Conservation (phyloP, 352 stramenopile species). For the Aphanomyces cochlioides region DNA sequence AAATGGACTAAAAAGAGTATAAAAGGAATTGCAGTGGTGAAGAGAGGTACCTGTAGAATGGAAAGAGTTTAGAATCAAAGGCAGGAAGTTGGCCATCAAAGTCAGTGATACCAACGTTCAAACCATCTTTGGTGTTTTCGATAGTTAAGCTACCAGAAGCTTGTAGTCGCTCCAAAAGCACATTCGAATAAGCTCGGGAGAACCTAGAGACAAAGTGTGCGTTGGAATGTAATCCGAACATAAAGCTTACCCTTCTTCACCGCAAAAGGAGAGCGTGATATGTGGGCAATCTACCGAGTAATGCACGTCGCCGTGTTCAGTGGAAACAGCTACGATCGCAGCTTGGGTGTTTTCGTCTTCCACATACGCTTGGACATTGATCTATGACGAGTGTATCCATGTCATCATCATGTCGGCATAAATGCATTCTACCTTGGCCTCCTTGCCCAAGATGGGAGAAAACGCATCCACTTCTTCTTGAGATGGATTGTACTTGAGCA, state of each 20-base stretch:
- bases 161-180: constrained; percentile 71
- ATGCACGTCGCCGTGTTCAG: constrained; percentile 46
- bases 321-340: constrained; percentile 63
- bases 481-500: constrained; percentile 76
- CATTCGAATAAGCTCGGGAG: constrained; percentile 58
- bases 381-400: neutral
- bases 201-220: neutral
- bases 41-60: constrained; percentile 48
- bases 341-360: constrained; percentile 67
- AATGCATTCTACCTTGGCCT: constrained; percentile 39
- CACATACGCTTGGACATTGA: constrained; percentile 55
- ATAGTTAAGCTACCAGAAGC: constrained; percentile 57
- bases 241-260: constrained; percentile 34
- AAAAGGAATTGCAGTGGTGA: neutral
- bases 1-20: constrained; percentile 45
- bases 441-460: constrained; percentile 55
- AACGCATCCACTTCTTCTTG: constrained; percentile 69
- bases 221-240: neutral
- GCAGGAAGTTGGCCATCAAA: constrained; percentile 50
- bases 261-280: constrained; percentile 56
- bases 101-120: constrained; percentile 8
- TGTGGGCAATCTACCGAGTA: constrained; percentile 47
- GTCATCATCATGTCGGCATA: neutral
- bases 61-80: constrained; percentile 68
- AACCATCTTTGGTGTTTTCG: constrained; percentile 33